These are phyloP conservation scores for Cutaneotrichosporon cutaneum DNA, from an alignment of 1,284 basidiomycete genomes.

Conservation along the genomic window DNA sequence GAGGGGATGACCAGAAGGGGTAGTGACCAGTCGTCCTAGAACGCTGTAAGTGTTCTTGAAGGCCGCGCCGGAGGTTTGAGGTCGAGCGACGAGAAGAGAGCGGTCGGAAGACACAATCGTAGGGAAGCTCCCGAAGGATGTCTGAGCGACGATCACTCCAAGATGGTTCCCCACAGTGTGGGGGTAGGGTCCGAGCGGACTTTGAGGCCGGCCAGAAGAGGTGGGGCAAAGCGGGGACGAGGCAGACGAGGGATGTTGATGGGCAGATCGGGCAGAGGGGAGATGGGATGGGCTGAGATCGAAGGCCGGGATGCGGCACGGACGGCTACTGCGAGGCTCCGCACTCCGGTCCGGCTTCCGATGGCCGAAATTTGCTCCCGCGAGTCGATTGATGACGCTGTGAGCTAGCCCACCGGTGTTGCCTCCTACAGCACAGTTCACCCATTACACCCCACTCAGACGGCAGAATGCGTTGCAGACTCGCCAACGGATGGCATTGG, in stretches of 20 bases:
- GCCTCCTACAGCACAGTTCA: background rate
- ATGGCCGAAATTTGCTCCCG: background rate
- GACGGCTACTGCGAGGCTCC: background rate
- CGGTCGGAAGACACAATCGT: background rate
- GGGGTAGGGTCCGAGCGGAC: background rate
- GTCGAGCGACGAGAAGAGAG: background rate
- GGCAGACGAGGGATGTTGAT: background rate
- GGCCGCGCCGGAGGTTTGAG: background rate
- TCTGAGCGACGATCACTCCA: background rate
- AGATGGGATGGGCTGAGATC: background rate
- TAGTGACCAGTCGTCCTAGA: background rate
- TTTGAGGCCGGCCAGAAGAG: background rate
- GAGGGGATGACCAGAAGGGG: background rate
- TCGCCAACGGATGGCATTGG: too few relatives aligned
- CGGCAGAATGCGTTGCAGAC: too few relatives aligned
- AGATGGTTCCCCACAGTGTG: background rate
- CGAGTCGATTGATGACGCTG: background rate
- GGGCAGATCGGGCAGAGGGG: too few relatives aligned
- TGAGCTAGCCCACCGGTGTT: background rate
- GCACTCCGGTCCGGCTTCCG: background rate
- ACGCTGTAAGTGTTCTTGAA: background rate
- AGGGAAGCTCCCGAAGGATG: background rate
- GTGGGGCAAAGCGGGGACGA: background rate
- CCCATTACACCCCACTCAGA: too few relatives aligned
- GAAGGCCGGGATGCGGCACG: background rate